phyloP scores from a whole-genome alignment of 2,329 filamentous ascomycete species.

The Penicillium concentricum region DNA sequence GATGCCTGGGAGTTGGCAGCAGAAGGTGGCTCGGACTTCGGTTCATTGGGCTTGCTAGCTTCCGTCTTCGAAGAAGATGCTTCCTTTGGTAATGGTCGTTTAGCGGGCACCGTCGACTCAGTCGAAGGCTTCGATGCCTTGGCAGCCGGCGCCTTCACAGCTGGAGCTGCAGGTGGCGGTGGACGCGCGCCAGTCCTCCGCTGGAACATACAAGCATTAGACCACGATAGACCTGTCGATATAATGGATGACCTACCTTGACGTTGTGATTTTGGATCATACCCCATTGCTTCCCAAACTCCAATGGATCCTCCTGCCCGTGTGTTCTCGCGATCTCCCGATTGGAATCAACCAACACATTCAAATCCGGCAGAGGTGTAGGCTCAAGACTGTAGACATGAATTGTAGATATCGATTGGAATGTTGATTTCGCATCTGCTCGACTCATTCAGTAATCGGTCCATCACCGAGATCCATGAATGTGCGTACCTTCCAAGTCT shows the following conservation, averaged over 20 bases:
- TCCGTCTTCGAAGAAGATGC: conserved; percentile 24
- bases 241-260: conserved; percentile 42
- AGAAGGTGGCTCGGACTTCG: conserved; percentile 18
- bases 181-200: conserved; percentile 49
- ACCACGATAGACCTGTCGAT: background rate
- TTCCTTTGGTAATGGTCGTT: conserved; percentile 38
- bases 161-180: conserved; percentile 29
- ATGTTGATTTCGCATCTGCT: conserved; percentile 64
- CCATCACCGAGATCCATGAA: background rate
- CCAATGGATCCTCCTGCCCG: conserved; percentile 58
- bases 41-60: conserved; percentile 19
- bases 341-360: conserved; percentile 68
- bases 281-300: conserved; percentile 64
- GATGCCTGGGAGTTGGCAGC: conserved; percentile 30
- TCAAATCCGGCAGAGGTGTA: conserved; percentile 67
- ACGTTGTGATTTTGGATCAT: conserved; percentile 72
- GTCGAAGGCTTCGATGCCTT: conserved; percentile 15
- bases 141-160: conserved; percentile 30
- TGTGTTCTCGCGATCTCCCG: conserved; percentile 60
- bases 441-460: background rate
- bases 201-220: conserved; percentile 29
- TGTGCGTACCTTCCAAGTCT: conserved; percentile 60
- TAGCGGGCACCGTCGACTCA: conserved; percentile 39
- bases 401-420: conserved; percentile 72
- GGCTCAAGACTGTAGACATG: conserved; percentile 85